Evolutionary conservation across 768 basidiomycete genomes (phyloP).

Genomic region (Leccinum truebloodii): DNA sequence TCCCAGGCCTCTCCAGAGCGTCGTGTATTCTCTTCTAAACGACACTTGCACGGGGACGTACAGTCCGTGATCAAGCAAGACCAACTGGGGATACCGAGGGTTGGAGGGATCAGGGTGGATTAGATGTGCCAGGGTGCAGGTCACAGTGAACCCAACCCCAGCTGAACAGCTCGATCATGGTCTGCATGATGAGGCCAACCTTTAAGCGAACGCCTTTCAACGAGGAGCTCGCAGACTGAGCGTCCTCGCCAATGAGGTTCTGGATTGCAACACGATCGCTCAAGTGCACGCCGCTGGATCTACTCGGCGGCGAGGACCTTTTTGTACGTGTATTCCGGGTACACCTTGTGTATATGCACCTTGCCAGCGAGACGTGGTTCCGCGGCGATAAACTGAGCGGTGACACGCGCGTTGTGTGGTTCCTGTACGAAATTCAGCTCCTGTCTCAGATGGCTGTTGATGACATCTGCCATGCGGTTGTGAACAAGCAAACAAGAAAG

Average conservation of each 20-base stretch:
- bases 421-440: conserved; percentile 85
- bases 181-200: conserved; percentile 79
- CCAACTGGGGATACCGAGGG: no score
- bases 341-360: conserved; percentile 80
- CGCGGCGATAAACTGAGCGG: conserved; percentile 62
- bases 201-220: conserved; percentile 35
- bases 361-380: conserved; percentile 70
- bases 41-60: no score
- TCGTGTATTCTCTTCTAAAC: no score
- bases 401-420: conserved; percentile 71
- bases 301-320: conserved; percentile 84
- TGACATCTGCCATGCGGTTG: conserved; percentile 52
- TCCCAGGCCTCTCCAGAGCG: no score
- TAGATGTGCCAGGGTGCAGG: conserved; percentile 74
- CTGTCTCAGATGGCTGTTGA: conserved; percentile 77
- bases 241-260: conserved; percentile 55
- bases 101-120: conserved; percentile 48
- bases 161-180: conserved; percentile 84
- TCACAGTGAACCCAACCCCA: conserved; percentile 92
- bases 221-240: background rate
- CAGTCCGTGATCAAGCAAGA: no score
- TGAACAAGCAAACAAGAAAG: background rate
- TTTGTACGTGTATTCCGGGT: conserved; percentile 69
- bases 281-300: conserved; percentile 73
- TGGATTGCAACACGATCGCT: conserved; percentile 60